Base-by-base conservation (phyloP, 2,329 filamentous ascomycete species). In the Paramyrothecium sp. region DNA sequence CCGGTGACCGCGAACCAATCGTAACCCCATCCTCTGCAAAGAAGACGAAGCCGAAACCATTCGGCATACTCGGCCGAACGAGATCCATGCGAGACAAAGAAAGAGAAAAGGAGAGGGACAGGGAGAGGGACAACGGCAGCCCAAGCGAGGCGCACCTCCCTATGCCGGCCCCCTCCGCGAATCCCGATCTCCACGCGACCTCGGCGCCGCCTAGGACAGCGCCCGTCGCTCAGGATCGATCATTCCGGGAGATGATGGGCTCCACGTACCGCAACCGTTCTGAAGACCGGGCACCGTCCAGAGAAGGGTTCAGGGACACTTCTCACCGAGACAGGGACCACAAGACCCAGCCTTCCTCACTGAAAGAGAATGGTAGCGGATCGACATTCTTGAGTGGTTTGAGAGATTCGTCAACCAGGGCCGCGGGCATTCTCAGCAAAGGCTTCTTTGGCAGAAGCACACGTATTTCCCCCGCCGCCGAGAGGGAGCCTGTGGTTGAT, bases 391-490 rank as follows among this genome's bases (percentile, higher is more conserved):
- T 95, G 67, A 89, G 83, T 61, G 91, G 89, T 56, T 76, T 95
- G 50, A 90, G 89, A 63, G 88, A 83, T 64, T 87, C 88, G 5
- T 88, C 88, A 19, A 89, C 84, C 53, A 89, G 88, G 65, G 89
- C 90, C 55, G 91, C 90, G 21, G 90, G 91, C 61, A 91, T 92
- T 67, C 85, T 94, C 60, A 89, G 90, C 62, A 94, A 92, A 69
- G 89, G 89, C 11, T 81, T 96, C 54, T 93, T 96, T 67, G 90
- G 90, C 58, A 95, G 95, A 73, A 81, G 88, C 63, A 83, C 82
- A 20, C 83, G 90, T 56, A 89, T 87, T 66, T 91, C 89, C 69
- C 90, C 86, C 63, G 85, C 87, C 41, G 83, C 74, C 64, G 90
- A 87, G 69, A 89, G 75, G 60, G 87, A 90, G 59, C 76, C 80